Evolutionary conservation across 1,284 basidiomycete species (phyloP).

Genomic region (Xanthoconium separans): DNA sequence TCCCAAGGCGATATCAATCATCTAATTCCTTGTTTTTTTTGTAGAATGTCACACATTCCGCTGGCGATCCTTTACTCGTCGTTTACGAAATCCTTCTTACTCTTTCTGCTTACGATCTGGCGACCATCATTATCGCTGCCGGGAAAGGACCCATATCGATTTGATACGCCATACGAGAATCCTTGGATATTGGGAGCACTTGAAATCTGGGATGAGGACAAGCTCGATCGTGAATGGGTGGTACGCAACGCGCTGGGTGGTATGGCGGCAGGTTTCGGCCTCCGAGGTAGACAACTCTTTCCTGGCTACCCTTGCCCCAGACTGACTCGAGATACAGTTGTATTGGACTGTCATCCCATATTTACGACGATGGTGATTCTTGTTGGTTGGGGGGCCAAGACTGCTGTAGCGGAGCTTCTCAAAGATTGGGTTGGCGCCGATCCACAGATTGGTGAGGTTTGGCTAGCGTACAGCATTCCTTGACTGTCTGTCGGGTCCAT

Average conservation of each 20-base stretch:
- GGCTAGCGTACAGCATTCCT: conserved; percentile 78
- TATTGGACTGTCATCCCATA: conserved; percentile 70
- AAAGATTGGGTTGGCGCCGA: conserved; percentile 62
- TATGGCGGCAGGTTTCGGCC: conserved; percentile 75
- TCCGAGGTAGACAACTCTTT: conserved; percentile 46
- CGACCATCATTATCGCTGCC: conserved; percentile 43
- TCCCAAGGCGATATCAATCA: background rate
- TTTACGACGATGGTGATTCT: conserved; percentile 79
- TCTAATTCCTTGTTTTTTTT: background rate
- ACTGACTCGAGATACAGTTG: conserved; percentile 49
- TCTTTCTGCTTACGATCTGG: conserved; percentile 85
- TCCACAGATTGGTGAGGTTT: conserved; percentile 54
- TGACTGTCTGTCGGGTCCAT: conserved; percentile 27
- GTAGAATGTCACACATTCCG: conserved; percentile 70
- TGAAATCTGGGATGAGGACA: conserved; percentile 60
- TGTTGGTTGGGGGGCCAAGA: conserved; percentile 76
- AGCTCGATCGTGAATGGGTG: conserved; percentile 80
- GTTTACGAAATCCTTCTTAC: conserved; percentile 81
- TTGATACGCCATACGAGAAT: conserved; percentile 28
- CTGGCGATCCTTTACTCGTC: conserved; percentile 86
- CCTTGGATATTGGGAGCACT: conserved; percentile 41
- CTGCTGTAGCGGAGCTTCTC: conserved; percentile 56
- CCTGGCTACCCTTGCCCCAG: conserved; percentile 1
- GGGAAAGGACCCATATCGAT: conserved; percentile 24
- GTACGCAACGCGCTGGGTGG: conserved; percentile 83